Base-by-base conservation (phyloP, 768 basidiomycete species). In the Podaxis sp. region DNA sequence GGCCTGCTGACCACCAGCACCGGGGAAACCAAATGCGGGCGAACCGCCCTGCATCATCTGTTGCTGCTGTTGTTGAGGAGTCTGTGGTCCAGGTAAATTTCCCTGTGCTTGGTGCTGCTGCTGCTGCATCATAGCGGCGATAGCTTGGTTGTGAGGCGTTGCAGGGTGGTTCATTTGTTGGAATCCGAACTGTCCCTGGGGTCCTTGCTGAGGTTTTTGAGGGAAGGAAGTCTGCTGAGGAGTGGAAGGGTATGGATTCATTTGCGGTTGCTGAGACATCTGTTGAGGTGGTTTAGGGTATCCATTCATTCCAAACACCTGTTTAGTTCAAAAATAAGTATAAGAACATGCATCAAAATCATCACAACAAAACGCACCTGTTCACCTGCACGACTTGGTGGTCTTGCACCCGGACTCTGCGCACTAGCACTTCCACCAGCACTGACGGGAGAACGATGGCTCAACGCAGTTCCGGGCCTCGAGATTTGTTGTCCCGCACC, bases 371-470 rank as follows among this genome's bases (percentile, higher is more conserved):
- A 55, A 48, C 55, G 52, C 35, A 58, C 62, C 47, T 62, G 64
- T 54, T 61, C 57, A 37, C 58, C 50, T 18, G 47, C 46, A 28
- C 64, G 64, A 38, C 64, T 65, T 28, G 62, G 59, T 35, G 64
- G 64, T n/a, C 64, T 56, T 16, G 28, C 62, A 56, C 42, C 62
- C 37, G 27, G 55, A 59, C 50, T 62, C 36, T 54, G 57, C 57
- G 64, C 47, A 46, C 28, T 53, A 27, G 57, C 48, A 40, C 57
- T 59, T 51, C 57, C 57, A 55, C 61, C 44, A 37, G 57, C 35
- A 62, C 52, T 56, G 36, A 58, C 36, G 23, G 66, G 64, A 25
- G 64, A 65, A 32, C 63, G 54, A 52, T 66, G 67, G 21, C 62
- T 55, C 51, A 65, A 13, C n/a, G 65, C 56, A 1, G 68, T 66